Evolutionary conservation across 2,329 filamentous ascomycete species (phyloP), one percentile per base, ranked within the genome.

Genomic region (Penicillium frequentans): DNA sequence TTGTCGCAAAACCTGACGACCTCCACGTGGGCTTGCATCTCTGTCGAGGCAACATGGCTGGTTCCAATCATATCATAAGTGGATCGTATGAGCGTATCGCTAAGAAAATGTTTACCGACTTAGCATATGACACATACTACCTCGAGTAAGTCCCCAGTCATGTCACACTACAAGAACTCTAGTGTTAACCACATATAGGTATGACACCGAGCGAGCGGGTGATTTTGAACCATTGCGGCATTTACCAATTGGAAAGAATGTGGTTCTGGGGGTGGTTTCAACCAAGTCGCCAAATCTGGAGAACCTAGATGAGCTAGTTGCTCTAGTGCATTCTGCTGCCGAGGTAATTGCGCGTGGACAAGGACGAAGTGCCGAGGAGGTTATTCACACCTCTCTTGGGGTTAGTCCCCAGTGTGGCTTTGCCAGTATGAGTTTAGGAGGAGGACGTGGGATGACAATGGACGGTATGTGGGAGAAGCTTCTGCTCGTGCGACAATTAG

Each of bases 1-100:
- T 90, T 67, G 75, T 77, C 64, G 80, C 82, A 64, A 75, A 83
- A 0, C 87, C 88, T 0, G 68, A 77, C 2, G 87, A 90, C 67
- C 84, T 91, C 78, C 87, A 90, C 70, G 82, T 89, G 1, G 89
- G 89, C 26, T 85, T 91, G 31, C 89, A 91, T 68, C 78, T 91
- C 49, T 91, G 89, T 79, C 80, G 64, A 43, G 73, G 70, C 33
- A 87, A 87, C 73, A 87, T 87, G 70, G 82, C 84, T 55, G 80
- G 82, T 35, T 37, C 82, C 82, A 72, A 86, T 84, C 61, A 80
- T 81, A 54, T 60, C 11, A 52, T 56, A 13, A 58, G 81, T 84
- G 67, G 85, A 81, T 24, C 81, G 78, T 87, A 87, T 72, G 85
- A 87, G 65, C 75, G 81, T 55, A 87, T 87, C 57, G 84, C 85